phyloP scores from a whole-genome alignment of 2,329 filamentous ascomycete genomes.

The Scedosporium dehoogii region DNA sequence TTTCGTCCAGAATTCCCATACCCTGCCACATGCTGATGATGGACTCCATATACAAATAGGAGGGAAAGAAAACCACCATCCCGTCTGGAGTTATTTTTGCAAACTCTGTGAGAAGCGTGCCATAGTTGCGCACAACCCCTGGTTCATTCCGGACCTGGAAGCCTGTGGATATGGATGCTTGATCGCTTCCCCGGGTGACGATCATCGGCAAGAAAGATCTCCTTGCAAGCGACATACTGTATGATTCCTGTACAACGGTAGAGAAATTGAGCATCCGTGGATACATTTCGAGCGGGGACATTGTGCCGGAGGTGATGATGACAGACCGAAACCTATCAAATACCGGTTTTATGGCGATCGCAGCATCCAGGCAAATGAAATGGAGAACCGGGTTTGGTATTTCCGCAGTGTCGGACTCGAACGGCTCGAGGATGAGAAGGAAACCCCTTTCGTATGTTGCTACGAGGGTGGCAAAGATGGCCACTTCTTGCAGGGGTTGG shows the following conservation, averaged over 20 bases:
- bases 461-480: conserved; percentile 90
- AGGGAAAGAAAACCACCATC: conserved; percentile 98
- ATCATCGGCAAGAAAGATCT: conserved; percentile 98
- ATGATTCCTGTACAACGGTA: conserved; percentile 92
- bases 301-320: conserved; percentile 95
- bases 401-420: conserved; percentile 88
- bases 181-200: conserved; percentile 88
- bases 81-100: conserved; percentile 93
- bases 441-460: conserved; percentile 97
- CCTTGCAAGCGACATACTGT: conserved; percentile 89
- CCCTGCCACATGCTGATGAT: conserved; percentile 99
- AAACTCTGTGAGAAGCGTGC: conserved; percentile 86
- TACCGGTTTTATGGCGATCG: conserved; percentile 95
- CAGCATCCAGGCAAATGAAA: conserved; percentile 92
- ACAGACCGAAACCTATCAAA: conserved; percentile 97
- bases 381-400: conserved; percentile 96
- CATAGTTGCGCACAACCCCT: conserved; percentile 94
- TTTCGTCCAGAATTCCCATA: conserved; percentile 93
- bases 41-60: conserved; percentile 97
- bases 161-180: conserved; percentile 82
- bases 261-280: conserved; percentile 95
- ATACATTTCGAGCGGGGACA: conserved; percentile 97
- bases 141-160: conserved; percentile 95
- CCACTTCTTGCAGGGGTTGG: conserved; percentile 91
- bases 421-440: conserved; percentile 91